These are phyloP conservation scores for Penicillium atrosanguineum DNA, from an alignment of 495 filamentous ascomycete genomes.

Conservation along the genomic window DNA sequence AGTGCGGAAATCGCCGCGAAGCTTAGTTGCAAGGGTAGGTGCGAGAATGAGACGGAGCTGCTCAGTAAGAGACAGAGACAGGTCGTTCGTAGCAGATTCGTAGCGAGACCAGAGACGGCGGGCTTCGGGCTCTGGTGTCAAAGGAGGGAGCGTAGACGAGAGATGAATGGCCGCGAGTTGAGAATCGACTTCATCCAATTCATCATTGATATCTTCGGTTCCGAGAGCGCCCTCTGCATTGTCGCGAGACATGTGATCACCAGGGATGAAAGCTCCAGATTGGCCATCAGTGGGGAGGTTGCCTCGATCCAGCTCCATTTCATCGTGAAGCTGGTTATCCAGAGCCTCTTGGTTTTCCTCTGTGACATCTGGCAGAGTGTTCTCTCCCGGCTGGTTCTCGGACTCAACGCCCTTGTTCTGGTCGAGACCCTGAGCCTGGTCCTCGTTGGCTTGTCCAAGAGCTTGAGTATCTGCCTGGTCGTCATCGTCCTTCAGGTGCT, in stretches of 20 bases:
- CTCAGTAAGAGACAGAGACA: conserved; percentile 84
- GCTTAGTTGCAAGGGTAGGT: conserved; percentile 91
- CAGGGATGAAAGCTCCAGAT: conserved; percentile 44
- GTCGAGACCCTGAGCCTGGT: conserved; percentile 79
- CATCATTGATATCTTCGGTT: conserved; percentile 53
- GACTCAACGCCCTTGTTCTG: conserved; percentile 80
- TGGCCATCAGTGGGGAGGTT: conserved; percentile 38
- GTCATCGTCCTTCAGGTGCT: conserved; percentile 84
- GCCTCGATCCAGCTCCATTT: conserved; percentile 45
- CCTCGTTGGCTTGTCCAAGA: conserved; percentile 81
- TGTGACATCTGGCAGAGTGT: conserved; percentile 56
- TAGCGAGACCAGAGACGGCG: conserved; percentile 81
- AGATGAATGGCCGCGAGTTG: conserved; percentile 73
- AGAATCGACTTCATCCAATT: conserved; percentile 68
- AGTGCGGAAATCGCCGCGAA: conserved; percentile 94
- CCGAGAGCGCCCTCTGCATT: conserved; percentile 26
- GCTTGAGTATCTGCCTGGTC: conserved; percentile 82
- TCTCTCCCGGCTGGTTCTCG: conserved; percentile 54
- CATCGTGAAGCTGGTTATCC: conserved; percentile 48
- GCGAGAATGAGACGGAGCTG: conserved; percentile 94
- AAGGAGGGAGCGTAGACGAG: conserved; percentile 39
- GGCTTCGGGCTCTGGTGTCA: conserved; percentile 57
- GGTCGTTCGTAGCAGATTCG: conserved; percentile 75
- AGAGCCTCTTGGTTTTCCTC: conserved; percentile 53
- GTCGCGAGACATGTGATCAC: conserved; percentile 32